A percentile compares a stretch with the other conserved stretches of the same genome.
phyloP scores from a whole-genome alignment of 1,284 basidiomycete species.

The Trametes hirsuta region DNA sequence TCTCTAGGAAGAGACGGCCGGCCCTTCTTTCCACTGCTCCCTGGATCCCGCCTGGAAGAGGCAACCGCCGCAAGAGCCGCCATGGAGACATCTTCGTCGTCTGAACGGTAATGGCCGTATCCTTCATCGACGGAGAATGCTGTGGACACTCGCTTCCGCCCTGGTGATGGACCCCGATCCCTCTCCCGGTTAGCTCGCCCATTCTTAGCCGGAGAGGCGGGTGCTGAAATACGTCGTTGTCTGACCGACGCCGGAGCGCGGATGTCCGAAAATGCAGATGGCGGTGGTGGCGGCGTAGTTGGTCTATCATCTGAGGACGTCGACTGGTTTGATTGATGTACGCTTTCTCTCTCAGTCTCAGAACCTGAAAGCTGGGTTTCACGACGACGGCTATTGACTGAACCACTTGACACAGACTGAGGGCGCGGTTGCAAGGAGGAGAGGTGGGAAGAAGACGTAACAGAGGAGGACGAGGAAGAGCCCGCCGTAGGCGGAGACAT shows the following conservation, averaged over 20 bases:
- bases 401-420: slow-evolving; percentile 23
- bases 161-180: slow-evolving; percentile 37
- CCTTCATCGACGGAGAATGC: slow-evolving; percentile 31
- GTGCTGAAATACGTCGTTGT: slow-evolving; percentile 54
- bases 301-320: slow-evolving; percentile 42
- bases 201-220: slow-evolving; percentile 54
- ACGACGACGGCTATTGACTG: slow-evolving; percentile 17
- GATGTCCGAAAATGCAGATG: slow-evolving; percentile 35
- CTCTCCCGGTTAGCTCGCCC: slow-evolving; percentile 29
- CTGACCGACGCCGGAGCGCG: slow-evolving; percentile 39
- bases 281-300: slow-evolving; percentile 38
- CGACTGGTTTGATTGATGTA: slow-evolving; percentile 39
- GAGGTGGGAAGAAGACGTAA: slow-evolving; percentile 34
- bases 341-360: slow-evolving; percentile 73
- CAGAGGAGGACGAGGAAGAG: slow-evolving; percentile 33
- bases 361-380: slow-evolving; percentile 63
- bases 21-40: slow-evolving; percentile 45
- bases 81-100: slow-evolving; percentile 46
- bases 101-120: slow-evolving; percentile 30
- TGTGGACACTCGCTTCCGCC: slow-evolving; percentile 47
- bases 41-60: slow-evolving; percentile 51
- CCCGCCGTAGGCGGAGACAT: slow-evolving; percentile 34
- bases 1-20: slow-evolving; percentile 63
- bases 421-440: slow-evolving; percentile 35
- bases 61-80: slow-evolving; percentile 67